Percentiles rank a stretch among this genome's conserved stretches.
phyloP scores from a whole-genome alignment of 495 filamentous ascomycete genomes.

The Penicillium alfredii region DNA sequence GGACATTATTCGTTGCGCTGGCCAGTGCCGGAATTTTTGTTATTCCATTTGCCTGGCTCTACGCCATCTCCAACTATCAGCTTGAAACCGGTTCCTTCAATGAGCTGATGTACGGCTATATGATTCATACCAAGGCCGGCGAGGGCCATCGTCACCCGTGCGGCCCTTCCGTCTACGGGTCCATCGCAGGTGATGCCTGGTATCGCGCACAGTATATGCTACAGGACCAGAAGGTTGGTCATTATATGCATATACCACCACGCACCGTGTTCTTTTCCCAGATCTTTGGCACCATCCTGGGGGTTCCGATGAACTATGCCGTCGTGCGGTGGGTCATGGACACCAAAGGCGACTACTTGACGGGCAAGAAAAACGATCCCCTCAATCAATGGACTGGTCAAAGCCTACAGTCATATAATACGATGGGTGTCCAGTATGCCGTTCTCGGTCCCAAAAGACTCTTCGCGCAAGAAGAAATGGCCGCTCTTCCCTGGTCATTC shows the following conservation, averaged over 20 bases:
- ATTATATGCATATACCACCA: conserved; percentile 44
- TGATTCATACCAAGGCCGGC: conserved; percentile 44
- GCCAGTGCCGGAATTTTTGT: conserved; percentile 46
- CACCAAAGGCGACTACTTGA: conserved; percentile 48
- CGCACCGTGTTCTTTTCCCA: conserved; percentile 39
- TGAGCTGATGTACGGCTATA: conserved; percentile 51
- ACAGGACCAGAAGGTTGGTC: conserved; percentile 44
- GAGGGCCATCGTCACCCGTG: conserved; percentile 42
- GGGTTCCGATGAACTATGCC: conserved; percentile 39
- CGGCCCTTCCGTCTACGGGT: conserved; percentile 47
- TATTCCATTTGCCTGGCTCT: conserved; percentile 50
- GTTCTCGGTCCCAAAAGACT: conserved; percentile 48
- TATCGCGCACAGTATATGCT: conserved; percentile 48
- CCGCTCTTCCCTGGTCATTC: conserved; percentile 49
- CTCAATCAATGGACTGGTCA: conserved; percentile 55
- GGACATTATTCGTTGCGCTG: conserved; percentile 50
- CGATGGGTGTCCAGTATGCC: conserved; percentile 50
- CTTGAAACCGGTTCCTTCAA: conserved; percentile 50
- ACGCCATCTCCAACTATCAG: conserved; percentile 51
- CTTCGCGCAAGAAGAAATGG: conserved; percentile 45
- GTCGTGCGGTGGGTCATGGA: conserved; percentile 43
- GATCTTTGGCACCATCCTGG: conserved; percentile 38
- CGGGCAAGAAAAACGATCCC: conserved; percentile 44
- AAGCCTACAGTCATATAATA: conserved; percentile 36
- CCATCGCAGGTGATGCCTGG: conserved; percentile 46